A percentile compares a stretch with the other conserved stretches of the same genome.
Conservation (phyloP, 2,329 filamentous ascomycete genomes). For the Zymoseptoria ardabiliae region DNA sequence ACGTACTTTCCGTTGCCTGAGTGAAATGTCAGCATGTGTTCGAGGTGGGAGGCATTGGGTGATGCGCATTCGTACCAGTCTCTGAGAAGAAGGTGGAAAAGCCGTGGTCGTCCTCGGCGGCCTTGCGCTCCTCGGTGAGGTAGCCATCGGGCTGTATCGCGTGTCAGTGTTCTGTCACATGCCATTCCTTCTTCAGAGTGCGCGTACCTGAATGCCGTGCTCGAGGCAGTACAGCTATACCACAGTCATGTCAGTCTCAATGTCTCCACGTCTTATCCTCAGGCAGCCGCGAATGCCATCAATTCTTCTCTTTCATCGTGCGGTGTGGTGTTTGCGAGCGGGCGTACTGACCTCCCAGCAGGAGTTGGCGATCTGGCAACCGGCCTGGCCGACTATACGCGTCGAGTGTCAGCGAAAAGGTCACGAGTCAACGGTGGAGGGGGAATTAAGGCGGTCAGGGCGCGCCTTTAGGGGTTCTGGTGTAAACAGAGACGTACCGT, state of each 20-base stretch:
- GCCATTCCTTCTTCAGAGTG: constrained; percentile 5
- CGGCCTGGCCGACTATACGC: constrained; percentile 90
- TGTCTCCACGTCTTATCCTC: constrained; percentile 8
- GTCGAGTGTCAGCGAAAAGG: constrained; percentile 45
- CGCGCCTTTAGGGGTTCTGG: constrained; percentile 22
- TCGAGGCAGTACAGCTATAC: constrained; percentile 96
- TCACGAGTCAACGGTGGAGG: background rate
- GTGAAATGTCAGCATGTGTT: constrained; percentile 32
- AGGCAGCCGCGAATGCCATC: constrained; percentile 27
- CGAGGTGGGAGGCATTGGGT: constrained; percentile 72
- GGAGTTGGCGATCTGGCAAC: constrained; percentile 99
- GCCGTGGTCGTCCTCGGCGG: constrained; percentile 83
- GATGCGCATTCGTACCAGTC: constrained; percentile 60
- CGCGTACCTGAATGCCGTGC: constrained; percentile 93
- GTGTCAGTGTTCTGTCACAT: constrained; percentile 15
- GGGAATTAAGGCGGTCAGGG: constrained; percentile 36
- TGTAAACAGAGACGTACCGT: constrained; percentile 59
- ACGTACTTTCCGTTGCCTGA: constrained; percentile 97
- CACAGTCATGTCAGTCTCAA: constrained; percentile 23
- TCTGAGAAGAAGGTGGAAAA: constrained; percentile 99
- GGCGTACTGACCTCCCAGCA: constrained; percentile 92
- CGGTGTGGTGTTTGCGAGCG: constrained; percentile 13
- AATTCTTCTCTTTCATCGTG: constrained; percentile 3
- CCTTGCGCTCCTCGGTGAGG: constrained; percentile 96
- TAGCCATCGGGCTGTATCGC: constrained; percentile 83